Percentiles rank a stretch among this genome's conserved stretches.
Evolutionary conservation across 257 asterid species (phyloP).

Genomic region (Scutellaria barbata): DNA sequence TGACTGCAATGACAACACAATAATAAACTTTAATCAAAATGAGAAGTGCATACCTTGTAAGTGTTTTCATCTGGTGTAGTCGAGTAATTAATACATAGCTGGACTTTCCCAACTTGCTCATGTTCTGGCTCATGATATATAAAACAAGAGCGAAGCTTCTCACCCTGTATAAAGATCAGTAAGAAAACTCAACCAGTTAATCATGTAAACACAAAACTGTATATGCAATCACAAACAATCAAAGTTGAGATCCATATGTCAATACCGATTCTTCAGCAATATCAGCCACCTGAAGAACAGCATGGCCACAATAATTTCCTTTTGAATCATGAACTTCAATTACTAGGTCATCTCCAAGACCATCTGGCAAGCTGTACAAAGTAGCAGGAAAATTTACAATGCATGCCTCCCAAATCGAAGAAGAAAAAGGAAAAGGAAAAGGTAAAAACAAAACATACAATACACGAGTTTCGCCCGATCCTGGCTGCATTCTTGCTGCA

Average conservation of each 20-base stretch:
- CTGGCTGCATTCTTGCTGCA: conserved; percentile 87
- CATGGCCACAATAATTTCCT: conserved; percentile 78
- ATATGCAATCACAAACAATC: conserved; percentile 11
- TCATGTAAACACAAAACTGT: conserved; percentile 6
- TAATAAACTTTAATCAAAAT: neutral
- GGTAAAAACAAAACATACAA: conserved; percentile 63
- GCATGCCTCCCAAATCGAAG: conserved; percentile 12
- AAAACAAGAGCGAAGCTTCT: conserved; percentile 81
- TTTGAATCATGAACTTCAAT: conserved; percentile 83
- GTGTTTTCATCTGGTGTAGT: conserved; percentile 70
- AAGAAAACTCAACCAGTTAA: conserved; percentile 20
- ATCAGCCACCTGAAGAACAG: conserved; percentile 85
- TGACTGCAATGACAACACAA: conserved; percentile 11
- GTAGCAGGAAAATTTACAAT: conserved; percentile 30
- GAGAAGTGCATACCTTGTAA: conserved; percentile 60
- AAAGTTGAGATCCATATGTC: conserved; percentile 30
- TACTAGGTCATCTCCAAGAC: conserved; percentile 84
- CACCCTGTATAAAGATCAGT: conserved; percentile 61
- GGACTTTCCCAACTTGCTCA: conserved; percentile 89
- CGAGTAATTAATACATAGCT: conserved; percentile 69
- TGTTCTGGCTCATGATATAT: conserved; percentile 89
- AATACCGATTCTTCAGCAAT: conserved; percentile 88
- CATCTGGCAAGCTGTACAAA: conserved; percentile 80
- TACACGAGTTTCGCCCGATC: conserved; percentile 89
- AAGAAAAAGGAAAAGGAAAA: conserved; percentile 7